Percentiles rank a stretch among this genome's conserved stretches.
phyloP scores from a whole-genome alignment of 768 basidiomycete genomes.

The Macrocybe gigantea region DNA sequence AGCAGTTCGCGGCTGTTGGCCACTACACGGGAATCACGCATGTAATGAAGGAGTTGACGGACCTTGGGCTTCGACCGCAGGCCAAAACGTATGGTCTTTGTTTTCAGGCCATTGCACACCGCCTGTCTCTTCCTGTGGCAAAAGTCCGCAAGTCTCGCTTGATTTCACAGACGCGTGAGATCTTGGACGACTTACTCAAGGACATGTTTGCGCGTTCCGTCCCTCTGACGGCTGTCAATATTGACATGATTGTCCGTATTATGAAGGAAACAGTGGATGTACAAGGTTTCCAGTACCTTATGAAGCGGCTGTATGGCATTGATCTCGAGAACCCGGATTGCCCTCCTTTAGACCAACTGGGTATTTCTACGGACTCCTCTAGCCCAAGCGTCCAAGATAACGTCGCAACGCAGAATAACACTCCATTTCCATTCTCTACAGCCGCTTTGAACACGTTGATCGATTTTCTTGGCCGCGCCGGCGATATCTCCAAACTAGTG shows the following conservation, averaged over 20 bases:
- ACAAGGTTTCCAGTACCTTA: slow-evolving; percentile 48
- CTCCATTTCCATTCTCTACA: slow-evolving; percentile 42
- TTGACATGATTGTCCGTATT: slow-evolving; percentile 66
- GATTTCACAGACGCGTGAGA: slow-evolving; percentile 35
- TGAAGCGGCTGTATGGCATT: slow-evolving; percentile 70
- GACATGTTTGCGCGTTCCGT: slow-evolving; percentile 51
- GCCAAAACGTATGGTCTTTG: slow-evolving; percentile 55
- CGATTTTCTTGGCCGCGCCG: slow-evolving; percentile 59
- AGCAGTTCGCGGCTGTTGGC: slow-evolving; percentile 74
- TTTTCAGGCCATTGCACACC: slow-evolving; percentile 67
- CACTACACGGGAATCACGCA: slow-evolving; percentile 53
- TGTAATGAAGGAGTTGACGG: slow-evolving; percentile 55
- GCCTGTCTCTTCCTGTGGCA: slow-evolving; percentile 54
- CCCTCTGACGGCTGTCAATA: slow-evolving; percentile 49
- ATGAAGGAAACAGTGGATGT: slow-evolving; percentile 59
- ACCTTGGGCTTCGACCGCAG: slow-evolving; percentile 38
- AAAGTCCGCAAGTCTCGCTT: slow-evolving; percentile 27
- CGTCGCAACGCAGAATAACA: too few species aligned
- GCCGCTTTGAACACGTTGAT: slow-evolving; percentile 68
- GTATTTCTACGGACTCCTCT: slow-evolving; percentile 3
- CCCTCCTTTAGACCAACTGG: slow-evolving; percentile 43
- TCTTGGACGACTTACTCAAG: slow-evolving; percentile 44
- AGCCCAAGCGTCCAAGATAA: slow-evolving; percentile 19
- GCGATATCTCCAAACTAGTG: slow-evolving; percentile 60
- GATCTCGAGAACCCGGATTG: slow-evolving; percentile 74